Conservation (phyloP, 176 grass and related monocot species). For the Dendrocalamus sinicus region DNA sequence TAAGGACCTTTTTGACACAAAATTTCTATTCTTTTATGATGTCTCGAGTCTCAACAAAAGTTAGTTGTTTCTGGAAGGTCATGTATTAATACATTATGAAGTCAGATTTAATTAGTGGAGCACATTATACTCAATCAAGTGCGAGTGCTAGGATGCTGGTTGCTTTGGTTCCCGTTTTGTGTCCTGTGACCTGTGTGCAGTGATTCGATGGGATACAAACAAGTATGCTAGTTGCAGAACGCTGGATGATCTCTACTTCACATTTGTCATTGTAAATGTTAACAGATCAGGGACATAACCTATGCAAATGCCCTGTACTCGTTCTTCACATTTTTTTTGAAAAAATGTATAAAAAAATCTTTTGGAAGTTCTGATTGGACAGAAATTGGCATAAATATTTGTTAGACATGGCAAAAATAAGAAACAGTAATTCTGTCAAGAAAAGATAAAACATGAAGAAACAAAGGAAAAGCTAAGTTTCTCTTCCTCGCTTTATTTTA, state of each 20-base stretch:
- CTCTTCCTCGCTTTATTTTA: background rate
- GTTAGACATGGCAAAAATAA: background rate
- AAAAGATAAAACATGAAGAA: background rate
- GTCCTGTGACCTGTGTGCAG: background rate
- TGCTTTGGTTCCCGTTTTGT: constrained; percentile 8
- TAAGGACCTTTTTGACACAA: background rate
- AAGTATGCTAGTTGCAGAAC: constrained; percentile 2
- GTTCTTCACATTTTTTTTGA: background rate
- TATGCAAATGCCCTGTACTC: background rate
- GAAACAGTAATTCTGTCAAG: background rate
- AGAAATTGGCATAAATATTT: background rate
- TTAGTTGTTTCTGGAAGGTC: background rate
- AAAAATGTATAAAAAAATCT: background rate
- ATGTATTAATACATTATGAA: background rate
- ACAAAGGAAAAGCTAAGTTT: background rate
- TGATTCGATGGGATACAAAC: background rate
- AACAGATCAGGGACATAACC: background rate
- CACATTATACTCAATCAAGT: constrained; percentile 17
- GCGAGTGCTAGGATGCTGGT: background rate
- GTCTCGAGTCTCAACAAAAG: background rate
- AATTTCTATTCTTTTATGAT: background rate
- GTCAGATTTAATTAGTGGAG: constrained; percentile 18
- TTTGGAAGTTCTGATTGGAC: background rate
- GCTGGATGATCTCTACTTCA: background rate
- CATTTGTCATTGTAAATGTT: background rate